These are phyloP conservation scores for Cordyceps tenuipes DNA, from an alignment of 2,329 filamentous ascomycete genomes.

Conservation along the genomic window DNA sequence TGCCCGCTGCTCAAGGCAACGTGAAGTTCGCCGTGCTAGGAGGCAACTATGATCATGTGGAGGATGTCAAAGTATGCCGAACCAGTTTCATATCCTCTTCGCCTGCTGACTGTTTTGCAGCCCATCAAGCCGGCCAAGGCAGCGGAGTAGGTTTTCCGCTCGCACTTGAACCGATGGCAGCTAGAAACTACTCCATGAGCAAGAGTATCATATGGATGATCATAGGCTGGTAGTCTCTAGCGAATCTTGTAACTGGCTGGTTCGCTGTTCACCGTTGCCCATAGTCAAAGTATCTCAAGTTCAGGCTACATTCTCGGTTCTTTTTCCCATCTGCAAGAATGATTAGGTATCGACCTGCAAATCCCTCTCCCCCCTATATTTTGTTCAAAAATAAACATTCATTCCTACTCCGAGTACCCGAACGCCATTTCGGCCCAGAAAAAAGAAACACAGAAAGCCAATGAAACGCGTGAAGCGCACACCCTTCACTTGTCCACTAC, in stretches of 20 bases:
- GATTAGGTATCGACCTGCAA: conserved; percentile 1
- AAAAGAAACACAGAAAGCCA: not conserved
- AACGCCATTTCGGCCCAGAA: conserved; percentile 14
- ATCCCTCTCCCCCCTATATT: not conserved
- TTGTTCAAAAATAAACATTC: not conserved
- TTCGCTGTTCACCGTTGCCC: not conserved
- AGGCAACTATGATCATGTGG: conserved; percentile 44
- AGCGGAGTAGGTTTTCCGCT: conserved; percentile 34
- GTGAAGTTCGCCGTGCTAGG: conserved; percentile 38
- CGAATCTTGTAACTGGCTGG: not conserved
- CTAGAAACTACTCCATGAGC: conserved; percentile 18
- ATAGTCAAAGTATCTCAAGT: not conserved
- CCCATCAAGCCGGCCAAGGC: conserved; percentile 33
- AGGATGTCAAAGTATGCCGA: conserved; percentile 27
- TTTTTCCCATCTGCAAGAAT: not conserved
- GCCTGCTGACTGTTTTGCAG: conserved; percentile 18
- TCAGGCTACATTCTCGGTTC: not conserved
- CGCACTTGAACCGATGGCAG: conserved; percentile 23
- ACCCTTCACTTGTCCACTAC: not conserved
- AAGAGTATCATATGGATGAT: not conserved
- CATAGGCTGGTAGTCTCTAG: no score
- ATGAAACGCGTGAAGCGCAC: not conserved
- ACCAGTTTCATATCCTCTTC: not conserved
- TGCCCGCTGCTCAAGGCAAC: conserved; percentile 30
- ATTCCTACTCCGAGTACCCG: conserved; percentile 6